Base-by-base conservation (phyloP, 1,139 yeast genomes). In the Pichia sp. region DNA sequence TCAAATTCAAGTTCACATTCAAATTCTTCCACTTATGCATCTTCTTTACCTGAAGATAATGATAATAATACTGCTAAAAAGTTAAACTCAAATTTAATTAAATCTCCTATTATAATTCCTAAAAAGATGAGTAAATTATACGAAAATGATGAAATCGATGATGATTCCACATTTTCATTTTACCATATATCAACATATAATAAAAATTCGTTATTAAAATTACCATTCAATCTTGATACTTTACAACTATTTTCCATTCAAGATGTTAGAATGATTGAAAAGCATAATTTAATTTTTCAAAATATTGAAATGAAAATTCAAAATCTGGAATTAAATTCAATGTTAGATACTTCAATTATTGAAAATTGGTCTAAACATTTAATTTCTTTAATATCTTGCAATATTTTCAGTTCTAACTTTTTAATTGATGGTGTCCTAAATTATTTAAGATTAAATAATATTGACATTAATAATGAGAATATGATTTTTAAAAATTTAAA, bases 101-200 rank as follows among this genome's bases (percentile, higher is more conserved):
- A 32, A 11, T 32, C 26, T 10, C 35, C 26, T 11, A 11, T 32
- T 10, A 37, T 30, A 22, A 37, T 30, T 22, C 39, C 39, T 23
- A 30, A 37, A 29, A 24, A 20, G n/a, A 25, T 30, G 28, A 32
- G 28, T 26, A 39, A 27, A 33, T n/a, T 40, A 10, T 40, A 40
- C 20, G 42, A 40, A 35, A 40, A 40, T 30, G 46, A 43, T 40
- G 46, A 43, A 33, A 22, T 35, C 25, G 11, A 35, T 20, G 46
- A 42, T 8, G 41, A 31, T 16, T 25, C 36, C 5, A 24, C 27
- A 1, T 24, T 24, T 9, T 32, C 36, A 9, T 10, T 24, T 9
- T 27, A 30, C 25, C 41, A 39, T 30, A 22, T 22, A 4, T 22
- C 32, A 8, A 23, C 27, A n/a, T 6, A 11, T 28, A 22, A 16